phyloP scores from a whole-genome alignment of 1,139 yeast species.

The Meyerozyma sp. region DNA sequence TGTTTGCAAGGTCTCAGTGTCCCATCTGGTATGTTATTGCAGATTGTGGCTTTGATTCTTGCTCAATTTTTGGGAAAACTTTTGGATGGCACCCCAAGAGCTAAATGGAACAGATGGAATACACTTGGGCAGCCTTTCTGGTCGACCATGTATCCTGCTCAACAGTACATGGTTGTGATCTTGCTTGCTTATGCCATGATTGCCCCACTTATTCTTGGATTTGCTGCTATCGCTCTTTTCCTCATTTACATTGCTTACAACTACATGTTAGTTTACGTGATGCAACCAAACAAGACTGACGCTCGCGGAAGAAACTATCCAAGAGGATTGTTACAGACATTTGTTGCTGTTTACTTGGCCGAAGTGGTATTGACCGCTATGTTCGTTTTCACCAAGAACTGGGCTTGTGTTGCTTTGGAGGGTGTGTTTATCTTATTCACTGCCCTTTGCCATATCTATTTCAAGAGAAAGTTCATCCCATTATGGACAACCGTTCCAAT shows the following conservation, averaged over 20 bases:
- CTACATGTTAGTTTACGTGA: conserved; percentile 51
- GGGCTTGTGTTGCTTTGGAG: conserved; percentile 70
- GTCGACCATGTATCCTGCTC: conserved; percentile 36
- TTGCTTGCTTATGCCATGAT: conserved; percentile 37
- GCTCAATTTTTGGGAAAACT: conserved; percentile 42
- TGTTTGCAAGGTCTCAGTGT: conserved; percentile 40
- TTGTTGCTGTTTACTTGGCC: conserved; percentile 61
- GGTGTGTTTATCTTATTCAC: conserved; percentile 48
- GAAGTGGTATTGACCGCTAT: conserved; percentile 62
- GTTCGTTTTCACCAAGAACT: conserved; percentile 63
- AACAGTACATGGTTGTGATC: conserved; percentile 35
- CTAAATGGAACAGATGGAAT: conserved; percentile 42
- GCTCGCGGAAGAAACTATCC: conserved; percentile 66
- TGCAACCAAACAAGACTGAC: conserved; percentile 48
- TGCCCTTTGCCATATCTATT: conserved; percentile 49
- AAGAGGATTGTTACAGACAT: conserved; percentile 58
- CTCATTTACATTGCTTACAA: conserved; percentile 58
- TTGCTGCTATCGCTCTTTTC: conserved; percentile 39
- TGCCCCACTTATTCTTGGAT: conserved; percentile 44
- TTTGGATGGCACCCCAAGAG: conserved; percentile 42
- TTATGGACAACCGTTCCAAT: conserved; percentile 68
- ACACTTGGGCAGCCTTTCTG: conserved; percentile 40
- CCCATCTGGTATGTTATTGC: conserved; percentile 34
- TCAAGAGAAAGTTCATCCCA: conserved; percentile 55
- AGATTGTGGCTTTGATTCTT: conserved; percentile 39